Evolutionary conservation across 805 yeast genomes (phyloP).

Genomic region (Kluyveromyces nonfermentans): DNA sequence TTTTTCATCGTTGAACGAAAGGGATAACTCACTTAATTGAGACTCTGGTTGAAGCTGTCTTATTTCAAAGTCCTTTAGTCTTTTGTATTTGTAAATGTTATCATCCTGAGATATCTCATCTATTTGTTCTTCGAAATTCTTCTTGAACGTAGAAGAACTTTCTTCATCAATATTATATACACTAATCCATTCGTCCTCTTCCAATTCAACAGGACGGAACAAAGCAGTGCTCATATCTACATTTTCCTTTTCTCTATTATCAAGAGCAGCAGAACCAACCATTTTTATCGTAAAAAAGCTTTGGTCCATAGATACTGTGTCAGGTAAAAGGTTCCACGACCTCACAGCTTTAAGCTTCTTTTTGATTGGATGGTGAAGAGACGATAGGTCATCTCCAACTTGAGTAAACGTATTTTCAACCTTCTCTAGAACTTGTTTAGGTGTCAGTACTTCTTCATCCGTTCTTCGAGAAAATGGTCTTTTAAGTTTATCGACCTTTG

Average conservation of each 20-base stretch:
- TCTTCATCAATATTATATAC: slow-evolving; percentile 43
- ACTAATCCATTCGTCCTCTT: slow-evolving; percentile 71
- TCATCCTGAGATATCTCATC: slow-evolving; percentile 36
- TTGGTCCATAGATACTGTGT: slow-evolving; percentile 82
- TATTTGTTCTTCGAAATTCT: slow-evolving; percentile 31
- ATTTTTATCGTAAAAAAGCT: slow-evolving; percentile 57
- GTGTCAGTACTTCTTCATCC: slow-evolving; percentile 17
- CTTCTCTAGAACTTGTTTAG: slow-evolving; percentile 21
- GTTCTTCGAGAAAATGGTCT: slow-evolving; percentile 15
- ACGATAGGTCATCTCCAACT: slow-evolving; percentile 38
- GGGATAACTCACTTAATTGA: slow-evolving; percentile 46
- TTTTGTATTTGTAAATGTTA: slow-evolving; percentile 45
- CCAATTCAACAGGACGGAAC: slow-evolving; percentile 63
- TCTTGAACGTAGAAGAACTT: slow-evolving; percentile 33
- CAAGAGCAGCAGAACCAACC: slow-evolving; percentile 40
- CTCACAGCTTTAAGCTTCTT: slow-evolving; percentile 62
- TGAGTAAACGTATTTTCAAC: slow-evolving; percentile 74
- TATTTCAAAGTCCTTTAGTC: slow-evolving; percentile 75
- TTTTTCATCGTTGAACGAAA: slow-evolving; percentile 46
- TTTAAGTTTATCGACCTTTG: slow-evolving; percentile 32
- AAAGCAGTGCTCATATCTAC: slow-evolving; percentile 46
- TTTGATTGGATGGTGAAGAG: slow-evolving; percentile 70
- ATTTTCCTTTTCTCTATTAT: slow-evolving; percentile 27
- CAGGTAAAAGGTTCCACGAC: slow-evolving; percentile 80
- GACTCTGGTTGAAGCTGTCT: slow-evolving; percentile 33